These are phyloP conservation scores for Penicillium brasilianum DNA, from an alignment of 2,329 filamentous ascomycete species.

Conservation along the genomic window DNA sequence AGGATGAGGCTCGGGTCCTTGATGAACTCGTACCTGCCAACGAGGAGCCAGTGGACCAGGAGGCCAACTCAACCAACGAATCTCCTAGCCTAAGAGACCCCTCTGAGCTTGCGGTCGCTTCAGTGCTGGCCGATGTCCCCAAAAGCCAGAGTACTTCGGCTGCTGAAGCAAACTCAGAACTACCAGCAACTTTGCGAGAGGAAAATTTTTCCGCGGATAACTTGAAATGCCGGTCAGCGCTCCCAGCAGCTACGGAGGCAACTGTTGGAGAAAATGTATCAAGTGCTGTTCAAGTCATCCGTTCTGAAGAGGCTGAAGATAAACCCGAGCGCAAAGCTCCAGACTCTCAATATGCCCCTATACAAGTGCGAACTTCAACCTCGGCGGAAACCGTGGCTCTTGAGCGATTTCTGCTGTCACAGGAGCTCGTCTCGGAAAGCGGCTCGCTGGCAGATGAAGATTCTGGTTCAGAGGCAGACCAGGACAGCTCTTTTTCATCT, in stretches of 20 bases:
- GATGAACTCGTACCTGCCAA: neutral
- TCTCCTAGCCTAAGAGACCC: neutral
- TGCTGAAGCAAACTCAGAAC: no score
- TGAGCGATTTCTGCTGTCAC: neutral
- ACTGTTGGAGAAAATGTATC: neutral
- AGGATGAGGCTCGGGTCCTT: neutral
- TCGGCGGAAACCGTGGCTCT: neutral
- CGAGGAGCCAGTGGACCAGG: neutral
- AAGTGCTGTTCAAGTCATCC: neutral
- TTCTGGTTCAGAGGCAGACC: constrained; percentile 27
- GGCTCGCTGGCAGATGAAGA: neutral
- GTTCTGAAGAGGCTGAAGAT: neutral
- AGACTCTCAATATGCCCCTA: neutral
- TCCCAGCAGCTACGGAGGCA: neutral
- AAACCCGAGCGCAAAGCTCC: neutral
- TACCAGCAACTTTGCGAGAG: neutral
- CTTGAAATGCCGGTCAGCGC: neutral
- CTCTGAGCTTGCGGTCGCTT: neutral
- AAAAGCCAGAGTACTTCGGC: neutral
- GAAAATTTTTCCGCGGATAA: neutral
- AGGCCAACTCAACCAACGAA: neutral
- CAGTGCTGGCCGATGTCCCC: neutral
- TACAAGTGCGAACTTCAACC: no score
- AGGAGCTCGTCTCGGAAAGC: neutral
- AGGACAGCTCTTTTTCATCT: constrained; percentile 40